A percentile compares a stretch with the other conserved stretches of the same genome.
Evolutionary conservation across 129 eudicot species (phyloP).

Genomic region (Scalesia atractyloides): DNA sequence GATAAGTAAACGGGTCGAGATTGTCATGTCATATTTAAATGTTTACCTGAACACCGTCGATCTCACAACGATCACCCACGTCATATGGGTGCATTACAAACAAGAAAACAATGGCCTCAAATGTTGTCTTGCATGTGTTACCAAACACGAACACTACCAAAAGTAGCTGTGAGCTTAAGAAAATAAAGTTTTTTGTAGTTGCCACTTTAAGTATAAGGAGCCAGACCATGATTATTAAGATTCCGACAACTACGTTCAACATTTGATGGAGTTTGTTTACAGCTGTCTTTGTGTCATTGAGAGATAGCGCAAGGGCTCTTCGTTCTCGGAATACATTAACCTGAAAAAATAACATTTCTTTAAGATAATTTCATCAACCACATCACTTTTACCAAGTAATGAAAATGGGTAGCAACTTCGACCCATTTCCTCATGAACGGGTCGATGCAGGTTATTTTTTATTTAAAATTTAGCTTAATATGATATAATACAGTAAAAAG

Average conservation of each 20-base stretch:
- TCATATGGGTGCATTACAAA: conserved; percentile 39
- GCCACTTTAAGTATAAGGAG: conserved; percentile 48
- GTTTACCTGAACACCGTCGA: conserved; percentile 32
- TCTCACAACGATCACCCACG: conserved; percentile 40
- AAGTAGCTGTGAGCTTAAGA: conserved; percentile 50
- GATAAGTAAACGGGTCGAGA: not conserved
- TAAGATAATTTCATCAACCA: not conserved
- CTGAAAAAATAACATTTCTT: conserved; percentile 16
- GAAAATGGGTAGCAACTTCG: not conserved
- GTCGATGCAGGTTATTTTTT: not conserved
- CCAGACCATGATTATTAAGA: conserved; percentile 43
- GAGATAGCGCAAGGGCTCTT: conserved; percentile 54
- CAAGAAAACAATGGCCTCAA: conserved; percentile 34
- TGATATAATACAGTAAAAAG: not conserved
- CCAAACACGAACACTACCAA: conserved; percentile 59
- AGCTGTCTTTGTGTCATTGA: conserved; percentile 58
- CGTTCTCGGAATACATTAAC: conserved; percentile 53
- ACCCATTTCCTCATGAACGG: too few species aligned
- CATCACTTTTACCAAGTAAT: conserved; percentile 22
- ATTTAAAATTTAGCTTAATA: not conserved
- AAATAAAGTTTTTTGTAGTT: conserved; percentile 41
- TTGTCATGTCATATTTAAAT: not conserved
- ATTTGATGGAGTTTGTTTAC: conserved; percentile 60
- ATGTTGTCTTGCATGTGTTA: conserved; percentile 53
- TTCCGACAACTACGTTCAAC: conserved; percentile 36